Evolutionary conservation across 2,329 filamentous ascomycete genomes (phyloP), one percentile per base, ranked within the genome.

Genomic region (Sporothrix protearum): DNA sequence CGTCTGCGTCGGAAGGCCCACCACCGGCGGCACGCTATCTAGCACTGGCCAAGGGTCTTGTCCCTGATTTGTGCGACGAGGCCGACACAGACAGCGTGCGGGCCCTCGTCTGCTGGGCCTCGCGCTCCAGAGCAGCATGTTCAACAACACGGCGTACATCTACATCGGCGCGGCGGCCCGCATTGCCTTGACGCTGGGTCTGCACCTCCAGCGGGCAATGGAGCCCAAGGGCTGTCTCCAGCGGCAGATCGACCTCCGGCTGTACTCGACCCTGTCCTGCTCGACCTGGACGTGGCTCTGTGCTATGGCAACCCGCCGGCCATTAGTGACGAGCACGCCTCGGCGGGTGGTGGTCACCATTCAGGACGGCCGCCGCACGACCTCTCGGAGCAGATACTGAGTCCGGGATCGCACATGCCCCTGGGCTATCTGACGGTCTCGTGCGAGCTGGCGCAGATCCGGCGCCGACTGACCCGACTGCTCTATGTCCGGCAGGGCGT

Each of bases 281-380:
- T 78, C 2, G 77, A 78, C 39, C 71, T 77, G 8, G 77, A 78
- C 16, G 71, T 78, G 3, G 75, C 76, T 3, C 71, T 77, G 5
- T 75, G 73, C 64, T 76, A 76, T 42, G 77, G 76, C 12, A 77
- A 77, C 59, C 77, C 77, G 2, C 74, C 77, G 0, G 74, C 76
- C 14, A 72, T 78, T 25, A 70, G 69, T 49, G 74, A 77, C 3
- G 74, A 76, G 39, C 73, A 76, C 22, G 73, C 73, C 0, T 63
- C 70, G 2, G 71, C 71, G n/a, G n/a, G n/a, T 12, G 70, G 64
- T 1, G 45, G 42, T 2, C 9, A 9, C 28, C 16, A 28, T 30
- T 10, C 22, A 4, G 39, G 68, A 10, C 57, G 71, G 14, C 71
- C 68, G 19, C 68, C 71, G 8, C 72, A 73, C 12, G 68, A 73